A percentile compares a stretch with the other conserved stretches of the same genome.
phyloP scores from a whole-genome alignment of 345 rosid species.

The Bruguiera parviflora region DNA sequence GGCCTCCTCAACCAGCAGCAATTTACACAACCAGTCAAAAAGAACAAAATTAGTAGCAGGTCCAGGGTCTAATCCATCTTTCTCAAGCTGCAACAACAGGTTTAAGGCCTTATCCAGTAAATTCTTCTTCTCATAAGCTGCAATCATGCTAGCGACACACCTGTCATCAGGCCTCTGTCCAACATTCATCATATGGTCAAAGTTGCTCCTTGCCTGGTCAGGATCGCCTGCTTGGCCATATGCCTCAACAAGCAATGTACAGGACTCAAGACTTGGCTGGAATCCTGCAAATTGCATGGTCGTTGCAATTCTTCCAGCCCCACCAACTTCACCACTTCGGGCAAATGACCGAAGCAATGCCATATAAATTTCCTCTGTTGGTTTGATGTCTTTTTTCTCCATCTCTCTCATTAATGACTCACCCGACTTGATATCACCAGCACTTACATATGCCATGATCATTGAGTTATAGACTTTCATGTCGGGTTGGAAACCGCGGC shows the following conservation, averaged over 20 bases:
- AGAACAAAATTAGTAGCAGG: slow-evolving; percentile 61
- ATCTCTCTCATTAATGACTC: slow-evolving; percentile 54
- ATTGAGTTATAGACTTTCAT: slow-evolving; percentile 52
- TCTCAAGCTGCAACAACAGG: slow-evolving; percentile 69
- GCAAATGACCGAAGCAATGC: slow-evolving; percentile 69
- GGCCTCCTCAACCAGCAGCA: slow-evolving; percentile 75
- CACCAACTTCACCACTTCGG: slow-evolving; percentile 37
- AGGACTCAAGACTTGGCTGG: slow-evolving; percentile 47
- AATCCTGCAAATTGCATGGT: slow-evolving; percentile 49
- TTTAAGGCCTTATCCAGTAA: slow-evolving; percentile 66
- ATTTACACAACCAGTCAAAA: slow-evolving; percentile 67
- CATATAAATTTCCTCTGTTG: slow-evolving; percentile 54
- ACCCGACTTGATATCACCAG: slow-evolving; percentile 46
- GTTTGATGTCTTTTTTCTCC: slow-evolving; percentile 46
- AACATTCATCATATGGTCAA: slow-evolving; percentile 51
- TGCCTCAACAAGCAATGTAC: slow-evolving; percentile 60
- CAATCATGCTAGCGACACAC: slow-evolving; percentile 54
- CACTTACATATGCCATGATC: slow-evolving; percentile 72
- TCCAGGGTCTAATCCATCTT: slow-evolving; percentile 76
- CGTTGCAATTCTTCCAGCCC: slow-evolving; percentile 41
- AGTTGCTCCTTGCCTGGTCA: slow-evolving; percentile 54
- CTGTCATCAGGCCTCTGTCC: slow-evolving; percentile 67
- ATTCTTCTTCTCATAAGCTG: slow-evolving; percentile 59
- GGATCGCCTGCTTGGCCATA: slow-evolving; percentile 42
- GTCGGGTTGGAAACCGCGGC: slow-evolving; percentile 65